Evolutionary conservation across 768 basidiomycete species (phyloP).

Genomic region (Lactarius tabidus): DNA sequence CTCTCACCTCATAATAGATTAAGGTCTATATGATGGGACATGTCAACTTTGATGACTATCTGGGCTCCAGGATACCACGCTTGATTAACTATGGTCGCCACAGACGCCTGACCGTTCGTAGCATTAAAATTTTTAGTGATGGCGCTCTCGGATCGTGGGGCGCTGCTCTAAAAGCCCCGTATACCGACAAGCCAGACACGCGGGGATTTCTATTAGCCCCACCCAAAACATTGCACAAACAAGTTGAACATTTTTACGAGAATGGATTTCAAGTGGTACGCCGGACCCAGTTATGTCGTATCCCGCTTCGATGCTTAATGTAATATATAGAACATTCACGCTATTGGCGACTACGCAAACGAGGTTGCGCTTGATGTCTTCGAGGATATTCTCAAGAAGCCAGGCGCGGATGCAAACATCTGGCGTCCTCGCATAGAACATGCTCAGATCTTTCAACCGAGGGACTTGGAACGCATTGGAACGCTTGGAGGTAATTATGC

Average conservation of each 20-base stretch:
- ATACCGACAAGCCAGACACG: slow-evolving; percentile 71
- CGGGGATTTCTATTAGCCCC: slow-evolving; percentile 64
- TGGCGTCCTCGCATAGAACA: slow-evolving; percentile 87
- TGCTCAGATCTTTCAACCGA: slow-evolving; percentile 75
- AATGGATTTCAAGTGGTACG: slow-evolving; percentile 84
- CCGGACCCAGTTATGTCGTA: slow-evolving; percentile 10
- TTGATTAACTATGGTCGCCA: slow-evolving; percentile 36
- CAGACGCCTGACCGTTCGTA: slow-evolving; percentile 39
- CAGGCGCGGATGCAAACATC: slow-evolving; percentile 36
- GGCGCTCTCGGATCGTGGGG: slow-evolving; percentile 93
- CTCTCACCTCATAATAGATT: slow-evolving; percentile 37
- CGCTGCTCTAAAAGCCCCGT: slow-evolving; percentile 82
- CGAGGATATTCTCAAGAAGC: slow-evolving; percentile 44
- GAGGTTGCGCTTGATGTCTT: slow-evolving; percentile 79
- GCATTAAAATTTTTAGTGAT: slow-evolving; percentile 74
- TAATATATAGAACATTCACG: slow-evolving; percentile 69
- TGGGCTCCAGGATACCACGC: slow-evolving; percentile 34
- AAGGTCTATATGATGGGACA: slow-evolving; percentile 61
- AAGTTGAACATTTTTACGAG: slow-evolving; percentile 60
- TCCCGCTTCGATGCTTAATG: not conserved
- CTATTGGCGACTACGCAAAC: slow-evolving; percentile 88
- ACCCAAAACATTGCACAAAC: slow-evolving; percentile 47
- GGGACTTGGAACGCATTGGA: slow-evolving; percentile 68
- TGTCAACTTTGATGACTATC: slow-evolving; percentile 34
- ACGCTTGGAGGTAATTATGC: slow-evolving; percentile 60